Base-by-base conservation (phyloP, 202 grass and related monocot genomes). In the Musa balbisiana region DNA sequence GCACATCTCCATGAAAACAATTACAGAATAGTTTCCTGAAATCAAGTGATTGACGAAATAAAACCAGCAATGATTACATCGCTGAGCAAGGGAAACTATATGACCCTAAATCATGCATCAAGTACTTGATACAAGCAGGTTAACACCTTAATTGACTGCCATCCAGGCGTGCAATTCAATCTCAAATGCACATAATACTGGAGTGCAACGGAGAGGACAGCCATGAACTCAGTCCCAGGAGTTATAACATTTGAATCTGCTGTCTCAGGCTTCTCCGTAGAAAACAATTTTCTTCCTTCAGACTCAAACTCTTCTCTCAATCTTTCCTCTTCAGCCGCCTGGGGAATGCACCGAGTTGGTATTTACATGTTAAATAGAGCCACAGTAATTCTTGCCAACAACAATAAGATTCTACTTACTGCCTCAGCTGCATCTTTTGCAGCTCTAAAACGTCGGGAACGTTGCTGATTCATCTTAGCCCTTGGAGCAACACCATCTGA, bases 401-500 rank as follows among this genome's bases (percentile, higher is more conserved):
- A 80, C 62, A 52, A 55, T 56, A 76, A 79, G 79, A 79, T 55
- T 62, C 9, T 52, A 52, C 78, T 84, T 82, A 98, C 95, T 71
- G 88, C 87, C 53, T 98, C 91, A 10, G 91, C 87, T 2, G 89
- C 91, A 21, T 94, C 95, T 78, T 98, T 98, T 8, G 95, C 88
- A 15, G 95, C 95, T 59, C 91, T 87, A 81, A 94, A 98, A 64
- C 95, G 95, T 63, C 95, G 85, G 13, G 88, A 92, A 27, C 95
- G 80, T 82, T 98, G 95, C 52, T 98, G 95, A 43, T 98, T 98
- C 89, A 98, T 98, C 84, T 98, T 98, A 4, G 95, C 95, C 82
- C 95, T 90, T 2, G 95, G 95, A 23, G 91, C 95, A 10, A 98
- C 95, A 10, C 95, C 95, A 16, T 98, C 95, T 98, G 76, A 64